These are phyloP conservation scores for Euphorbia celastroides DNA, from an alignment of 441 rosid species.

Conservation along the genomic window DNA sequence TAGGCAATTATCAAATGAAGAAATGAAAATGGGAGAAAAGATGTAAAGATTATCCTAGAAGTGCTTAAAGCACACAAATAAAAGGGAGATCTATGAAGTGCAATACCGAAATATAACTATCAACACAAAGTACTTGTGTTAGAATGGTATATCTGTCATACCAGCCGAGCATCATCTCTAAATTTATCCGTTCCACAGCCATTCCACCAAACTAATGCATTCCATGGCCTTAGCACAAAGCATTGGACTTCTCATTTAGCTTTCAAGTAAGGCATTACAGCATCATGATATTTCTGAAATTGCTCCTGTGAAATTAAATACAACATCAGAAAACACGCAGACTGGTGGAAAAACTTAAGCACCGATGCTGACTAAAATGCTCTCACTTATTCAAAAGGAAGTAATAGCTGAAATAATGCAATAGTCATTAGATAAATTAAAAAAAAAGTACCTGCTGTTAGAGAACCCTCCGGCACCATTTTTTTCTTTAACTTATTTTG, in stretches of 20 bases:
- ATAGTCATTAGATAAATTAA: not conserved
- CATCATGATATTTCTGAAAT: slow-evolving; percentile 85
- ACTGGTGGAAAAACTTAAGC: not conserved
- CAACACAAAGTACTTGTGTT: not conserved
- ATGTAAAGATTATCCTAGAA: not conserved
- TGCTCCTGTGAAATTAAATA: slow-evolving; percentile 54
- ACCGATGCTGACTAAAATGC: not conserved
- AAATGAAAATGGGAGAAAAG: no score
- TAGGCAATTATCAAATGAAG: not conserved
- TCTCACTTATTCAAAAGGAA: no score
- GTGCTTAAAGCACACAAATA: not conserved
- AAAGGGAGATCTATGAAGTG: not conserved
- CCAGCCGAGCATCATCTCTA: slow-evolving; percentile 88
- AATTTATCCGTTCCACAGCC: slow-evolving; percentile 97
- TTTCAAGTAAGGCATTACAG: slow-evolving; percentile 90
- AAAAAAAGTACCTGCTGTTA: slow-evolving; percentile 71
- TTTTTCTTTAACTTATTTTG: slow-evolving; percentile 78
- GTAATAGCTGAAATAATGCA: not conserved
- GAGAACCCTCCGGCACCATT: slow-evolving; percentile 96
- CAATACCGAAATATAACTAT: not conserved
- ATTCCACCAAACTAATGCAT: slow-evolving; percentile 93
- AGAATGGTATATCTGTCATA: slow-evolving; percentile 20
- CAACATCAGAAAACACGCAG: slow-evolving; percentile 2
- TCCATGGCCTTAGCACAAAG: no score
- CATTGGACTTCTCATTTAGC: slow-evolving; percentile 83